Percentiles rank a stretch among this genome's conserved stretches.
Evolutionary conservation across 257 asterid species (phyloP).

Genomic region (Cinchona pubescens): DNA sequence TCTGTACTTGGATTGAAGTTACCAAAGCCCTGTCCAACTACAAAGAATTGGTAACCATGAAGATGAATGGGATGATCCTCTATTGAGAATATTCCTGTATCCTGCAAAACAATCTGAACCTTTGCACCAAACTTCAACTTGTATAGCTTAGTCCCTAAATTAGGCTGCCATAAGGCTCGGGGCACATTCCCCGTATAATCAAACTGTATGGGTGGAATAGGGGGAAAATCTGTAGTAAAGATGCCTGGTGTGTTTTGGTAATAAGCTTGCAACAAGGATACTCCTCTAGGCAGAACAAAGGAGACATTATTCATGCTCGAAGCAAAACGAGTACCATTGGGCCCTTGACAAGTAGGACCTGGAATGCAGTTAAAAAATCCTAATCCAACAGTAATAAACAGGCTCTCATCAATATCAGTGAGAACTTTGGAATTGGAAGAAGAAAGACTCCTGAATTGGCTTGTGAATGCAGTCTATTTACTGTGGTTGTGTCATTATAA

Average conservation of each 20-base stretch:
- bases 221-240: slow-evolving; percentile 54
- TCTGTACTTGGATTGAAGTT: slow-evolving; percentile 48
- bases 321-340: slow-evolving; percentile 52
- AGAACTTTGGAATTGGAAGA: slow-evolving; percentile 37
- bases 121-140: slow-evolving; percentile 45
- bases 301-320: slow-evolving; percentile 64
- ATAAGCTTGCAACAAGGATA: slow-evolving; percentile 52
- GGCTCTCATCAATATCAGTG: slow-evolving; percentile 31
- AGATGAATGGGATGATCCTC: slow-evolving; percentile 73
- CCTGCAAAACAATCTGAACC: slow-evolving; percentile 63
- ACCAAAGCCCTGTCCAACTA: slow-evolving; percentile 62
- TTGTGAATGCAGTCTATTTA: slow-evolving; percentile 36
- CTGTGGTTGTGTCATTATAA: slow-evolving; percentile 49
- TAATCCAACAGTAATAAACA: slow-evolving; percentile 54
- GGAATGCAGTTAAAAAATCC: slow-evolving; percentile 50
- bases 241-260: slow-evolving; percentile 45
- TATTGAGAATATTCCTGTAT: slow-evolving; percentile 52
- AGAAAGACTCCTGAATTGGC: slow-evolving; percentile 36
- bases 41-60: slow-evolving; percentile 60
- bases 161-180: slow-evolving; percentile 49
- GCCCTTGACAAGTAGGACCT: slow-evolving; percentile 67
- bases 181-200: slow-evolving; percentile 65
- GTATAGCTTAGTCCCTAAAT: slow-evolving; percentile 42
- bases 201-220: slow-evolving; percentile 46
- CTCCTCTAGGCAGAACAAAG: slow-evolving; percentile 37